Evolutionary conservation across 768 basidiomycete genomes (phyloP).

Genomic region (Rhodotorula paludigena): DNA sequence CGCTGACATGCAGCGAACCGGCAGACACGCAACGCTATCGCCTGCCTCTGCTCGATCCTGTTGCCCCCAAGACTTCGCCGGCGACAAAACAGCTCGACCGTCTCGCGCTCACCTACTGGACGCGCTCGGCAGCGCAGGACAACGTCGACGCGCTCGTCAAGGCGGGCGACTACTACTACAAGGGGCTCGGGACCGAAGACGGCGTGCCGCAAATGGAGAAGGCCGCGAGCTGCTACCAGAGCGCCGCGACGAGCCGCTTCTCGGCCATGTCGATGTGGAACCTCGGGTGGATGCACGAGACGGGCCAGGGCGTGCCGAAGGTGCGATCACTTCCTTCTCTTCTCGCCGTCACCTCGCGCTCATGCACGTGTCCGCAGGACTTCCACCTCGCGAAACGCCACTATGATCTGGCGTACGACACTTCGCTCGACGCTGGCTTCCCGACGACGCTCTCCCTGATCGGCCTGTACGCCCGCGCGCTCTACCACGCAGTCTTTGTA

Average conservation of each 20-base stretch:
- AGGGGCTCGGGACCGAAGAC: conserved; percentile 70
- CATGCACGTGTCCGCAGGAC: conserved; percentile 55
- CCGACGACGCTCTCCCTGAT: conserved; percentile 76
- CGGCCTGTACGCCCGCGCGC: conserved; percentile 73
- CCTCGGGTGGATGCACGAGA: conserved; percentile 98
- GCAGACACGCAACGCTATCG: conserved; percentile 40
- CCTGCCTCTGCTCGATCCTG: conserved; percentile 29
- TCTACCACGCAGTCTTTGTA: conserved; percentile 50
- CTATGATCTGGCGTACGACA: conserved; percentile 83
- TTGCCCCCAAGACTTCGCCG: background rate
- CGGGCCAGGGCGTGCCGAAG: conserved; percentile 83
- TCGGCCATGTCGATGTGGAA: conserved; percentile 98
- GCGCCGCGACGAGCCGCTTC: conserved; percentile 83
- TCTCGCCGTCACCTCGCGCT: background rate
- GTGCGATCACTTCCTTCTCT: conserved; percentile 48
- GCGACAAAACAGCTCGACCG: conserved; percentile 65
- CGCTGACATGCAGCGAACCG: too few relatives aligned
- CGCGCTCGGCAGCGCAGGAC: conserved; percentile 82
- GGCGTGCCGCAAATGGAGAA: conserved; percentile 67
- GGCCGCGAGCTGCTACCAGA: conserved; percentile 88
- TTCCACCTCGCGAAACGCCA: conserved; percentile 94
- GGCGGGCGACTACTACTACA: conserved; percentile 95
- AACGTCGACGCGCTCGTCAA: conserved; percentile 97
- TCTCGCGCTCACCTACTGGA: conserved; percentile 87
- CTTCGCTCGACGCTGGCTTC: conserved; percentile 80